Percentiles rank a stretch among this genome's conserved stretches.
Evolutionary conservation across 176 grass and related monocot genomes (phyloP).

Genomic region (Oryza longistaminata): DNA sequence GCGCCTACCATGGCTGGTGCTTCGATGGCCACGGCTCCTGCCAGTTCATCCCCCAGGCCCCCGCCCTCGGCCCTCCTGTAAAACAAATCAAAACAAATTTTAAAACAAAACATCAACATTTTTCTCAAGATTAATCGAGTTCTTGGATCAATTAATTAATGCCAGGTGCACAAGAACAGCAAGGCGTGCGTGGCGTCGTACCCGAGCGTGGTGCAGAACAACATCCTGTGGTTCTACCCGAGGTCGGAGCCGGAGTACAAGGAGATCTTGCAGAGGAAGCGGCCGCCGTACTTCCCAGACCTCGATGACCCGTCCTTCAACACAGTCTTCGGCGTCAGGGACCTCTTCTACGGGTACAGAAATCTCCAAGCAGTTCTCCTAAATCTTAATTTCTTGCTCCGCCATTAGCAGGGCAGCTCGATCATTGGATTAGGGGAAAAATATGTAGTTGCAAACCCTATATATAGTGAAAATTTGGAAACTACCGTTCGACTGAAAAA

Average conservation of each 20-base stretch:
- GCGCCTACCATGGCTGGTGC: conserved; percentile 97
- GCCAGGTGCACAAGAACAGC: conserved; percentile 68
- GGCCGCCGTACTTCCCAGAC: conserved; percentile 62
- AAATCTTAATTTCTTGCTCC: too few species aligned
- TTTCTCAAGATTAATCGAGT: not conserved
- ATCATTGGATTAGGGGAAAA: too few species aligned
- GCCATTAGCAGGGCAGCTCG: too few species aligned
- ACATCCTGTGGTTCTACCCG: conserved; percentile 90
- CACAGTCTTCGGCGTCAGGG: conserved; percentile 49
- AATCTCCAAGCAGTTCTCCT: too few species aligned
- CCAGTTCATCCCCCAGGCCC: conserved; percentile 87
- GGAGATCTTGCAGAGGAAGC: conserved; percentile 57
- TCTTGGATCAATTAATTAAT: not conserved
- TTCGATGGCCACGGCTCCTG: conserved; percentile 83
- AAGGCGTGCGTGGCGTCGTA: conserved; percentile 81
- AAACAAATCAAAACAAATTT: too few species aligned
- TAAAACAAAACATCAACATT: too few species aligned
- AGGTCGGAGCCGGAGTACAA: conserved; percentile 52
- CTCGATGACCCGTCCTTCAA: conserved; percentile 70
- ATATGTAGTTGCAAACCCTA: too few species aligned
- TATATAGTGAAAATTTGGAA: too few species aligned
- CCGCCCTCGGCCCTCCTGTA: conserved; percentile 62
- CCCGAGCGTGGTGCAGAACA: conserved; percentile 76
- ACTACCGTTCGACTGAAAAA: too few species aligned
- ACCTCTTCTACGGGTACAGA: conserved; percentile 71